Base-by-base conservation (phyloP, 192 early-diverging fungal species). In the Coemansia sp. region DNA sequence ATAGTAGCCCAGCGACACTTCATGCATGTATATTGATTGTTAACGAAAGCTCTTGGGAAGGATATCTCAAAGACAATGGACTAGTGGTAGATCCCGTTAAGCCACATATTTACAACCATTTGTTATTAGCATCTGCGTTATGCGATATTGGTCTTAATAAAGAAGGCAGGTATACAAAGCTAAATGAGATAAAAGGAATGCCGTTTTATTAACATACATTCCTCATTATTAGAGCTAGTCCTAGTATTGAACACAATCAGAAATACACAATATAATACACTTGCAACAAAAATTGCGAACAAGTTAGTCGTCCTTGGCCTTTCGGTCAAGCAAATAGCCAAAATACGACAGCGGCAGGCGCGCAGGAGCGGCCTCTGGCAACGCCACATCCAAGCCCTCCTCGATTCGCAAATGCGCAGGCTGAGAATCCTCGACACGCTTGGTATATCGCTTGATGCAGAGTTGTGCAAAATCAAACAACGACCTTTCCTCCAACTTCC, bases 261-360 rank as follows among this genome's bases (percentile, higher is more conserved):
- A 44, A 16, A 13, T 42, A n/a, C 19, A 23, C 3, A 38, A 63
- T 35, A 63, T 43, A 35, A 9, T 50, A 63, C 16, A 33, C 28
- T 42, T 42, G 17, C 28, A 30, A 7, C 35, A 42, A 38, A 16
- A 30, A 28, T 9, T 14, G 26, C 11, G 1, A 16, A 13, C 5
- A 28, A 13, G 49, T 55, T 37, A 53, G 23, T 52, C 19, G 37
- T 17, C 28, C 28, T 21, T 32, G 23, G 39, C n/a, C 17, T 30
- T 52, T 66, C 61, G 35, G 11, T 62, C 52, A 8, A 76, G 50
- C 40, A 74, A 40, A 8, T 69, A 74, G 1, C 64, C 72, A 70
- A 78, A 78, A 46, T 78, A 69, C 17, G 76, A 78, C 3, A 70
- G 62, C 13, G 76, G 72, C 28, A 74, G 44, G 8, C 47, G 46